Evolutionary conservation across 768 basidiomycete species (phyloP).

Genomic region (Mycena polygramma): DNA sequence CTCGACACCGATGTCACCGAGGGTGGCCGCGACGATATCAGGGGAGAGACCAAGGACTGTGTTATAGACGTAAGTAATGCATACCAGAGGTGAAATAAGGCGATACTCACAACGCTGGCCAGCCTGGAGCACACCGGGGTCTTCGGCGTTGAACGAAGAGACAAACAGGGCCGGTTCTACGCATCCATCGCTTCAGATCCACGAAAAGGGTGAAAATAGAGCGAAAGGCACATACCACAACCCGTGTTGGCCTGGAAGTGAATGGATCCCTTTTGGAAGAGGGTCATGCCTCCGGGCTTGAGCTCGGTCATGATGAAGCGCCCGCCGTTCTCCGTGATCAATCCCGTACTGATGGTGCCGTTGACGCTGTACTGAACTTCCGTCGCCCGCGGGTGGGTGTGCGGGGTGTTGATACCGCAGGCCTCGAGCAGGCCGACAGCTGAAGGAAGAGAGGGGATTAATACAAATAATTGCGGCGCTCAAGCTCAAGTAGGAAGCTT

Average conservation of each 20-base stretch:
- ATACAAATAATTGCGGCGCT: too few species aligned
- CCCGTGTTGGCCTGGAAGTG: conserved; percentile 37
- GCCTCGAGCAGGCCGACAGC: conserved; percentile 32
- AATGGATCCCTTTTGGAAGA: conserved; percentile 34
- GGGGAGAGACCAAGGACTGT: conserved; percentile 35
- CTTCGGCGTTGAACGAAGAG: conserved; percentile 34
- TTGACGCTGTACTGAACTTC: conserved; percentile 37
- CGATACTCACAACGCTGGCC: conserved; percentile 35
- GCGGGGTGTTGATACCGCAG: conserved; percentile 36
- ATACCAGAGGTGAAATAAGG: background rate
- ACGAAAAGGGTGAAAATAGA: conserved; percentile 19
- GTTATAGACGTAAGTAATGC: background rate
- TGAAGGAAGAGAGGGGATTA: background rate
- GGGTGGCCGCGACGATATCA: conserved; percentile 34
- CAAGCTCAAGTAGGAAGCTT: too few species aligned
- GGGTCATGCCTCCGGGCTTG: conserved; percentile 26
- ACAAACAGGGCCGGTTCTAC: conserved; percentile 35
- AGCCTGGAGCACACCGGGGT: conserved; percentile 32
- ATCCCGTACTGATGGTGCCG: conserved; percentile 37
- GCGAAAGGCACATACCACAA: conserved; percentile 25
- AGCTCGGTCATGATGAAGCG: conserved; percentile 37
- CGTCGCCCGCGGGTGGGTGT: conserved; percentile 38
- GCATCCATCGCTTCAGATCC: conserved; percentile 4
- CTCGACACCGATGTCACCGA: conserved; percentile 33
- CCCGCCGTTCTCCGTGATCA: conserved; percentile 37